These are phyloP conservation scores for Pulveroboletus sp. DNA, from an alignment of 768 basidiomycete genomes.

Conservation along the genomic window DNA sequence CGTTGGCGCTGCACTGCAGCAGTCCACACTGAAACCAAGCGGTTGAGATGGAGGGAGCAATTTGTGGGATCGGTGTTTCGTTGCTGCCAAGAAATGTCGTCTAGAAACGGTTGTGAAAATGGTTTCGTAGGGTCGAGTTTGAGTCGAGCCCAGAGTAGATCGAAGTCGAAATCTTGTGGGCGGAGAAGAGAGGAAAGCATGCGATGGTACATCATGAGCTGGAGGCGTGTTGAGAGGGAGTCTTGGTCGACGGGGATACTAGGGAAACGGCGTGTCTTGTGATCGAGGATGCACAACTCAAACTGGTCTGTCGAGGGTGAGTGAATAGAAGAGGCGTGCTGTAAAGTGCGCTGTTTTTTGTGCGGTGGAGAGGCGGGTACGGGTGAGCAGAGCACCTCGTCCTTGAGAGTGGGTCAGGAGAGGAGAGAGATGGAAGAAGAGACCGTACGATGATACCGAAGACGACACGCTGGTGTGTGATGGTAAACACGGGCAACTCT, in stretches of 20 bases:
- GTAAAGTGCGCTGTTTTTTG: slow-evolving; percentile 26
- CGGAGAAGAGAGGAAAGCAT: slow-evolving; percentile 55
- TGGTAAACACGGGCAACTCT: slow-evolving; percentile 82
- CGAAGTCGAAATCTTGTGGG: slow-evolving; percentile 47
- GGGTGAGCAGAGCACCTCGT: slow-evolving; percentile 41
- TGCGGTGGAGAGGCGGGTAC: slow-evolving; percentile 22
- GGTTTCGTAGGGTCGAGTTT: slow-evolving; percentile 39
- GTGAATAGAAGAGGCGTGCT: slow-evolving; percentile 3
- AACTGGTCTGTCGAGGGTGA: not conserved
- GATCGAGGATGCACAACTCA: slow-evolving; percentile 56
- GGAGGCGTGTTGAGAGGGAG: slow-evolving; percentile 56
- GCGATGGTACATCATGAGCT: slow-evolving; percentile 76
- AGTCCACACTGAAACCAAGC: slow-evolving; percentile 33
- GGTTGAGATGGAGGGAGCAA: slow-evolving; percentile 27
- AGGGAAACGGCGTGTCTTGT: slow-evolving; percentile 59
- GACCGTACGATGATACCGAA: slow-evolving; percentile 67
- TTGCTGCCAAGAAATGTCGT: slow-evolving; percentile 20
- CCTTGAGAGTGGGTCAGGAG: slow-evolving; percentile 38
- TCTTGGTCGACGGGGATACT: slow-evolving; percentile 59
- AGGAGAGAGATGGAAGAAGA: not conserved
- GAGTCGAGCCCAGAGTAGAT: slow-evolving; percentile 48
- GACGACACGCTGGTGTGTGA: slow-evolving; percentile 62
- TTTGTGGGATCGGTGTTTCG: slow-evolving; percentile 19
- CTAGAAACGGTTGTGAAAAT: slow-evolving; percentile 53
- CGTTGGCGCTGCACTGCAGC: slow-evolving; percentile 18